Evolutionary conservation across 495 filamentous ascomycete genomes (phyloP).

Genomic region (Chlorociboria aeruginascens): DNA sequence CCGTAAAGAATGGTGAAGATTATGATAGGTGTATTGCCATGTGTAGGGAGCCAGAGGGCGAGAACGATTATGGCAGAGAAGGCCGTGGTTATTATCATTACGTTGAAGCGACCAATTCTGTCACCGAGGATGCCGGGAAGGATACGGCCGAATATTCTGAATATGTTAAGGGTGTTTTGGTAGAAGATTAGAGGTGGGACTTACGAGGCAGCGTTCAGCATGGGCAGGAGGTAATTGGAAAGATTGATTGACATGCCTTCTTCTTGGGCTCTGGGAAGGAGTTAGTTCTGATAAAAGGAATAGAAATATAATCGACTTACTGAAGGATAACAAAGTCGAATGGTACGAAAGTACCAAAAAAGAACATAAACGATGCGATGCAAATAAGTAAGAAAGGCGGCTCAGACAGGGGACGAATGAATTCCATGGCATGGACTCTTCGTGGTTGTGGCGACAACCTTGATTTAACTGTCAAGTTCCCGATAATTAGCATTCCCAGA

Average conservation of each 20-base stretch:
- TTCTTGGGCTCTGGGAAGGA: constrained; percentile 25
- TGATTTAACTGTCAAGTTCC: constrained; percentile 53
- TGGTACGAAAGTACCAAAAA: constrained; percentile 61
- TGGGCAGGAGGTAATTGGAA: constrained; percentile 54
- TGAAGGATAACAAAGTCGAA: constrained; percentile 58
- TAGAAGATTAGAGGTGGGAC: constrained; percentile 9
- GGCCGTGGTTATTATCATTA: constrained; percentile 50
- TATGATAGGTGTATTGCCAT: constrained; percentile 48
- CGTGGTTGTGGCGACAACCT: constrained; percentile 47
- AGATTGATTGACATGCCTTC: constrained; percentile 48
- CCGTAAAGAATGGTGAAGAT: constrained; percentile 57
- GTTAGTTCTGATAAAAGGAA: background rate
- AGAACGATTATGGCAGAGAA: constrained; percentile 52
- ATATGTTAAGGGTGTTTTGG: background rate
- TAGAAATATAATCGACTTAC: constrained; percentile 1
- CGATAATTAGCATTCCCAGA: constrained; percentile 46
- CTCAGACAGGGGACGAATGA: constrained; percentile 49
- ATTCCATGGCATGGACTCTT: constrained; percentile 40
- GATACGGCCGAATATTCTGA: constrained; percentile 59
- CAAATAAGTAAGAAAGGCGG: constrained; percentile 39
- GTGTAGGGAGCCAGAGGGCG: constrained; percentile 55
- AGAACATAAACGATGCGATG: constrained; percentile 47
- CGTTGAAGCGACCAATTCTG: constrained; percentile 61
- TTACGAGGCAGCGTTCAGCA: constrained; percentile 61
- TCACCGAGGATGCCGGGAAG: constrained; percentile 62